phyloP scores from a whole-genome alignment of 2,329 filamentous ascomycete genomes.

The Hymenoscyphus repandus region DNA sequence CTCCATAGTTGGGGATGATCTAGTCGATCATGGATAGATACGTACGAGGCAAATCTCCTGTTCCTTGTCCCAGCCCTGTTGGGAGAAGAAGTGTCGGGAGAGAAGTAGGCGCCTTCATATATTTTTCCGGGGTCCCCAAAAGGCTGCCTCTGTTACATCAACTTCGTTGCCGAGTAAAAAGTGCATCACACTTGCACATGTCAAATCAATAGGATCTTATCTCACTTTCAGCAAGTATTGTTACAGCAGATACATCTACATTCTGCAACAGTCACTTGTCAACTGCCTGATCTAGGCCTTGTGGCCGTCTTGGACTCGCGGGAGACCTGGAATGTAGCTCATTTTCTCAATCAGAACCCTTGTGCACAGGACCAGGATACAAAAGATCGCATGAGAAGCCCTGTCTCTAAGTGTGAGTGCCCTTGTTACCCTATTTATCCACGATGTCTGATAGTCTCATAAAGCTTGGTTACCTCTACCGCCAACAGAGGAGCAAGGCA shows the following conservation, averaged over 20 bases:
- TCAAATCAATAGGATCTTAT: neutral
- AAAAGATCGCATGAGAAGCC: constrained; percentile 1
- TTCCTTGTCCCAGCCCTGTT: too few relatives aligned
- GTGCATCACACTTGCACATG: neutral
- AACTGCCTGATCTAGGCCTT: constrained; percentile 1
- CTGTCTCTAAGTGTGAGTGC: neutral
- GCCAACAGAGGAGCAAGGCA: neutral
- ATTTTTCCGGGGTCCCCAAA: too few relatives aligned
- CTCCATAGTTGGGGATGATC: too few relatives aligned
- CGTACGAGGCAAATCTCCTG: too few relatives aligned
- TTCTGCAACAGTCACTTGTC: neutral
- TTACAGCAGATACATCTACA: neutral
- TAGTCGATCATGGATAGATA: too few relatives aligned
- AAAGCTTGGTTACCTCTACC: constrained; percentile 1
- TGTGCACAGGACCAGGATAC: neutral
- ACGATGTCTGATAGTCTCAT: neutral
- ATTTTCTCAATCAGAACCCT: neutral
- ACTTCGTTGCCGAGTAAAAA: too few relatives aligned
- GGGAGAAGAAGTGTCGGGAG: too few relatives aligned
- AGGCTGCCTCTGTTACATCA: too few relatives aligned
- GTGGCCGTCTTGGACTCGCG: neutral
- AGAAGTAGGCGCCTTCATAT: too few relatives aligned
- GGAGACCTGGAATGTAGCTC: neutral
- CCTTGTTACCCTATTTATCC: constrained; percentile 3
- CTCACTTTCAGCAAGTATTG: neutral